Evolutionary conservation across 148 eudicot genomes (phyloP).

Genomic region (Chenopodium suecicum): DNA sequence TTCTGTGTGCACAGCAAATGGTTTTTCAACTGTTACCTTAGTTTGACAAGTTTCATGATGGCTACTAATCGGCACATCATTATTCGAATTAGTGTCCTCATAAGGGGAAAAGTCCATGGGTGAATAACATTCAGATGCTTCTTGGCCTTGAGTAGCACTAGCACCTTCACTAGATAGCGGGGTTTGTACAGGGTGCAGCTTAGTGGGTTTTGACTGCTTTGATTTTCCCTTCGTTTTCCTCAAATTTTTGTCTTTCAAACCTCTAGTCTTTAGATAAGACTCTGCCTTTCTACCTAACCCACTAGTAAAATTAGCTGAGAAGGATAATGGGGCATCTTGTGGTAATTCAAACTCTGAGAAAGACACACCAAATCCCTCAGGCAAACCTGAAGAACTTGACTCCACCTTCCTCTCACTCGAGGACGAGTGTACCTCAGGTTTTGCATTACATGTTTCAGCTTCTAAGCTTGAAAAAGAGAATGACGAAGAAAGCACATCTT

Average conservation of each 20-base stretch:
- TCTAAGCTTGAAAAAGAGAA: conserved; percentile 35
- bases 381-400: conserved; percentile 28
- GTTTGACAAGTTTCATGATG: conserved; percentile 23
- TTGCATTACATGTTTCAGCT: conserved; percentile 21
- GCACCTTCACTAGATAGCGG: conserved; percentile 31
- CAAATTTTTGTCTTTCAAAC: conserved; percentile 30
- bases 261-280: conserved; percentile 35
- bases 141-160: conserved; percentile 32
- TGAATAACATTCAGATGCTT: conserved; percentile 60
- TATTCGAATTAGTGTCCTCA: conserved; percentile 31
- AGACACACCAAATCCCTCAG: conserved; percentile 26
- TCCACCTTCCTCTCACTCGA: conserved; percentile 37
- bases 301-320: conserved; percentile 38
- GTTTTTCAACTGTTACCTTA: conserved; percentile 25
- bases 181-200: conserved; percentile 34
- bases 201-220: conserved; percentile 32
- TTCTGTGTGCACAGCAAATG: conserved; percentile 20
- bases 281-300: conserved; percentile 37
- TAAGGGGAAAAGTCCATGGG: conserved; percentile 98
- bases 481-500: conserved; percentile 23
- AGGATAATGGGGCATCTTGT: conserved; percentile 37
- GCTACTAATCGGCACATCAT: conserved; percentile 30
- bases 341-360: conserved; percentile 41
- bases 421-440: conserved; percentile 27
- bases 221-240: conserved; percentile 52